A percentile compares a stretch with the other conserved stretches of the same genome.
Conservation (phyloP, 1,284 basidiomycete genomes). For the Neolentinus lepideus region DNA sequence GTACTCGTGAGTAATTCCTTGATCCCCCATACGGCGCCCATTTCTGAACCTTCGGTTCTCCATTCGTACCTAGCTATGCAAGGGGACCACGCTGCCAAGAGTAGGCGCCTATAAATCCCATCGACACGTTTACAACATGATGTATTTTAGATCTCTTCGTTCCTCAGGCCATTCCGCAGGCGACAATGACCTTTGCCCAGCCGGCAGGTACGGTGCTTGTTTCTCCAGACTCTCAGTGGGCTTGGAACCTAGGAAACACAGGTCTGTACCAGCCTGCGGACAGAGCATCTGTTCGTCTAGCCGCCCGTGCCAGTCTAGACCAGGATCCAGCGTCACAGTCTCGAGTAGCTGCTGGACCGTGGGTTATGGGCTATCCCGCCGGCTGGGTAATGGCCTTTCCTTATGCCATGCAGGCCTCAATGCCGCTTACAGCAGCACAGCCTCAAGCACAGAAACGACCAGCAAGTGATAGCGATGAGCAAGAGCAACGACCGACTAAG, state of each 20-base stretch:
- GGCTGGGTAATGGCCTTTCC: not conserved
- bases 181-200: not conserved
- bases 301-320: conserved; percentile 35
- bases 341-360: not conserved
- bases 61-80: not conserved
- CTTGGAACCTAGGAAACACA: not conserved
- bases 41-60: conserved; percentile 2
- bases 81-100: not conserved
- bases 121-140: not conserved
- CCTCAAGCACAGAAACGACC: conserved; percentile 27
- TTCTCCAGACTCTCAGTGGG: not conserved
- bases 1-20: conserved; percentile 27
- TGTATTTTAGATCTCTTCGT: not conserved
- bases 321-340: not conserved
- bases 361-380: not conserved
- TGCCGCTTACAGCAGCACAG: not conserved
- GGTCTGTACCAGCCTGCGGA: conserved; percentile 32
- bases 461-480: conserved; percentile 28
- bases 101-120: not conserved
- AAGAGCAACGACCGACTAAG: conserved; percentile 25
- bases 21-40: conserved; percentile 1
- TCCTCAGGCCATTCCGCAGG: not conserved
- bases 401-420: not conserved
- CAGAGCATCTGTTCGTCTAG: conserved; percentile 48
- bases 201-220: not conserved